Base-by-base conservation (phyloP, 257 asterid genomes). In the Solanum sejunctum region DNA sequence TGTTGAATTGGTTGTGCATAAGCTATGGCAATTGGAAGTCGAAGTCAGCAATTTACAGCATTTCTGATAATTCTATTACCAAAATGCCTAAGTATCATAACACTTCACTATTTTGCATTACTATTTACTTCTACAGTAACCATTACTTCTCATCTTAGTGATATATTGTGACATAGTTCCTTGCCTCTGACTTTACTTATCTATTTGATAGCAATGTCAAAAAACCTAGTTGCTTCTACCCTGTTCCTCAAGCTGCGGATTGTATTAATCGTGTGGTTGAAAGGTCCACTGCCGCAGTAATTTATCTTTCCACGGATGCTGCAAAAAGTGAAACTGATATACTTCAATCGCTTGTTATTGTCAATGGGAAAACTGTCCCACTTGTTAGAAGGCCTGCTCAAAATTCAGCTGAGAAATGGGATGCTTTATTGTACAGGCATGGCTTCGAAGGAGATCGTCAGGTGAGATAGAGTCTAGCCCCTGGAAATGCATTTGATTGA, bases 221-320 rank as follows among this genome's bases (percentile, higher is more conserved):
- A 91, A 89, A 86, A 43, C 91, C 93, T 20, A 97, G 98, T 87
- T 97, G 99, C 93, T 97, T 97, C 86, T 97, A 89, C 87, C 97
- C 99, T 49, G 94, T 94, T 88, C 98, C 99, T 85, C 98, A 97
- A 92, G 98, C 98, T 63, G 98, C 98, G 69, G 94, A 92, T 82
- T 97, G 99, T 94, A 92, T 97, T 93, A 97, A 91, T 84, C 91
- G 94, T 82, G 91, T 94, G 86, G 91, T 91, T 73, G 97, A 89
- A 86, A 93, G 89, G 90, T 93, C 96, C 55, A 91, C 90, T 84
- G 57, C 93, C 52, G 95, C 98, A 45, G 97, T 95, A 21, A 90
- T 97, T 83, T 97, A 94, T 91, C 98, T 97, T 51, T 95, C 98
- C 26, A 94, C 98, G 0, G 99, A 97, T 88, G 99, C 98, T 84